phyloP scores from a whole-genome alignment of 371 early-diverging fungal species.

The Entomophthora muscae region DNA sequence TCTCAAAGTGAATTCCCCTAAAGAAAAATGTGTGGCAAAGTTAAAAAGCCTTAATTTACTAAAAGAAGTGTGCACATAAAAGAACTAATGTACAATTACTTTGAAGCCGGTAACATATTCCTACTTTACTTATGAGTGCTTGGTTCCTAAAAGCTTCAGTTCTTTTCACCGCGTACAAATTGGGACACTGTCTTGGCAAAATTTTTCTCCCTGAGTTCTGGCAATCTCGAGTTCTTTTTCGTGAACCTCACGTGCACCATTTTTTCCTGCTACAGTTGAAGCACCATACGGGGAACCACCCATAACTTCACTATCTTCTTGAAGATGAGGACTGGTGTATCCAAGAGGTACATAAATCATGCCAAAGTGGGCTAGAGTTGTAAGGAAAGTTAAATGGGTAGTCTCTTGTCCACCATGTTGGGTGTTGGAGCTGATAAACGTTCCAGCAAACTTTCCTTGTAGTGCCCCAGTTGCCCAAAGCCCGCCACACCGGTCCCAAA shows the following conservation, averaged over 20 bases:
- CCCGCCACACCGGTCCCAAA: conserved; percentile 49
- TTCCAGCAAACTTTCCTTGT: conserved; percentile 48
- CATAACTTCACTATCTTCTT: conserved; percentile 28
- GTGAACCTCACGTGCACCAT: conserved; percentile 43
- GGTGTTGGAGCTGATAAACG: conserved; percentile 51
- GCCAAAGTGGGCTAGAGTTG: conserved; percentile 62
- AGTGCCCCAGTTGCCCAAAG: conserved; percentile 49
- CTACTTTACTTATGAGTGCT: too few relatives aligned
- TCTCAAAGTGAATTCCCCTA: too few relatives aligned
- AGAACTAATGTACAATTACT: too few relatives aligned
- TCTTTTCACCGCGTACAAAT: not conserved
- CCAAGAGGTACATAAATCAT: conserved; percentile 62
- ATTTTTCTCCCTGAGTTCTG: conserved; percentile 31
- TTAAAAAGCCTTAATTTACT: too few relatives aligned
- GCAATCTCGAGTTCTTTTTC: conserved; percentile 49
- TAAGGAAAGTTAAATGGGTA: conserved; percentile 43
- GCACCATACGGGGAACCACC: conserved; percentile 66
- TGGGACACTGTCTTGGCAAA: conserved; percentile 30
- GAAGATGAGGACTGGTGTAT: conserved; percentile 25
- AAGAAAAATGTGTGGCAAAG: too few relatives aligned
- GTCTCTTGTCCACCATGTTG: conserved; percentile 70
- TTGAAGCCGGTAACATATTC: too few relatives aligned
- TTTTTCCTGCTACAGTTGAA: conserved; percentile 23
- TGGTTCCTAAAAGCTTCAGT: too few relatives aligned
- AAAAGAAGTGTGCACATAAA: too few relatives aligned